Evolutionary conservation across 352 stramenopile species (phyloP).

Genomic region (Bremia lactucae): DNA sequence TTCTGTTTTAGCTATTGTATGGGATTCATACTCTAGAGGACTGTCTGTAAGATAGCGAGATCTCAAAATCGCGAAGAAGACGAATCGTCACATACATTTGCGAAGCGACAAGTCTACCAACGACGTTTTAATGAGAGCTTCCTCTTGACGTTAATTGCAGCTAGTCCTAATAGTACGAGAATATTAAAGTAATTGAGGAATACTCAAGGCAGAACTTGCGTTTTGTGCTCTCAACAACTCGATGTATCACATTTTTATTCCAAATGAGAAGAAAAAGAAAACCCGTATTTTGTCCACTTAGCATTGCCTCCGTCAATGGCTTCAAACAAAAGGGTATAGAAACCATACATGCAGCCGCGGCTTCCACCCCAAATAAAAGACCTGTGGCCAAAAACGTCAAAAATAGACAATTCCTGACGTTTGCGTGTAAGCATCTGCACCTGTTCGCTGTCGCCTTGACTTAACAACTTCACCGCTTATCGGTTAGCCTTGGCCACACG

Average conservation of each 20-base stretch:
- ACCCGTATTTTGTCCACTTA: no score
- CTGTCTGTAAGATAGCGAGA: no score
- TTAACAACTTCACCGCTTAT: slow-evolving; percentile 77
- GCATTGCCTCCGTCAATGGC: no score
- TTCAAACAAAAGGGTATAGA: not conserved
- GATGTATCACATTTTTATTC: slow-evolving; percentile 67
- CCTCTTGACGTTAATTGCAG: no score
- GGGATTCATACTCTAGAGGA: no score
- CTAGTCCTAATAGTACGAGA: no score
- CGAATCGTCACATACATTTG: no score
- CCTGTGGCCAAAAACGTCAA: not conserved
- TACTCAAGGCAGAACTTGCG: slow-evolving; percentile 4
- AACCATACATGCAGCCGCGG: not conserved
- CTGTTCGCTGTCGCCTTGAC: slow-evolving; percentile 5
- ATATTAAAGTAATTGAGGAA: no score
- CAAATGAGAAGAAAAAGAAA: slow-evolving; percentile 34
- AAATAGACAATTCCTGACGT: not conserved
- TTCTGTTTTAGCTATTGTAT: no score
- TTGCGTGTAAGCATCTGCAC: not conserved
- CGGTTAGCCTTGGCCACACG: slow-evolving; percentile 99
- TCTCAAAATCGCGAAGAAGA: no score
- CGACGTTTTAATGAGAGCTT: no score
- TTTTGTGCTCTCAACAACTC: slow-evolving; percentile 79
- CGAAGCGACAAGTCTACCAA: no score
- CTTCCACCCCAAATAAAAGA: not conserved